Evolutionary conservation across 441 rosid species (phyloP), one percentile per base, ranked within the genome.

Genomic region (Syzygium syzygioides): DNA sequence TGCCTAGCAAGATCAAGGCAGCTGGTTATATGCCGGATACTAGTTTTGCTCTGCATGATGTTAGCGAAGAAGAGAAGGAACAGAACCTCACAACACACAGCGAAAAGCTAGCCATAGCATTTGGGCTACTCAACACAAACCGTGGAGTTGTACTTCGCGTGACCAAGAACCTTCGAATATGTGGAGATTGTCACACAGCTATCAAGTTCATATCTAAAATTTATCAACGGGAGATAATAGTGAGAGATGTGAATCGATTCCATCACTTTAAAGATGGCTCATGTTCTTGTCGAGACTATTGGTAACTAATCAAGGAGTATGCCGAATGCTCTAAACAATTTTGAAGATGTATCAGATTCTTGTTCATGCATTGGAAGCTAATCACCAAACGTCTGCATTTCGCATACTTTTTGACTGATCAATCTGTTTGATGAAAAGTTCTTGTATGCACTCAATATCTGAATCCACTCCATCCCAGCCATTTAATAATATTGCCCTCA

Each of bases 31-130:
- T 62, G 28, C 90, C 90, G 13, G 86, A 87, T 64, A 89, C 90
- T 45, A 89, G 86, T 55, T 89, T 89, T 66, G 55, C 89, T 32
- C 88, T 87, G 52, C 90, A 89, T 23, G 90, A 89, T 66, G 88
- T 89, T 66, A 89, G 90, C 59, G 90, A 89, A 64, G 90, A 89
- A 79, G 89, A 89, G 89, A 89, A 89, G 71, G 90, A 89, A 64
- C 89, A 80, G 14, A 89, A 45, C 86, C 88, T 89, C 28, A 59
- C 17, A 19, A 60, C 83, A 25, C 90, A 89, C 76, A 89, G 90
- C 5, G 90, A 87, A 79, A 89, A 89, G 59, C 88, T 89, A 3
- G 90, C 88, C 6, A 1, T 89, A 14, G 90, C 88, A 7, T 89
- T 87, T 25, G 90, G 90, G 32, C 79, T 89, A 15, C 86, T 89